Evolutionary conservation across 768 basidiomycete species (phyloP), one percentile per base, ranked within the genome.

Genomic region (Rhodotorula sphaerocarpa): DNA sequence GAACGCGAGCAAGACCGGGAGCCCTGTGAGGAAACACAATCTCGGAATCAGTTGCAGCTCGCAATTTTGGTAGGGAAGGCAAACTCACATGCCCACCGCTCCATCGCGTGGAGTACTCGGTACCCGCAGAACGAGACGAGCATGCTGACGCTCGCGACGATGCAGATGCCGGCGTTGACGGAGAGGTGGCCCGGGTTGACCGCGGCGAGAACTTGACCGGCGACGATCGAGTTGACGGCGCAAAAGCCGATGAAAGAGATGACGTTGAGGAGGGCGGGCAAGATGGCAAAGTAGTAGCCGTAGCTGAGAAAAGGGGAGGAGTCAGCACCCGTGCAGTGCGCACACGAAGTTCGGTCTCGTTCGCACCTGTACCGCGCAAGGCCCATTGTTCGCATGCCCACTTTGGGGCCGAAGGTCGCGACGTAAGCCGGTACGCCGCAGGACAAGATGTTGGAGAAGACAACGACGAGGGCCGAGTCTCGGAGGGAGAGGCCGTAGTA

Each of bases 361-460:
- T 12, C 20, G 80, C 80, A 82, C 82, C 67, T 82, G 71, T 82
- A 84, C 30, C 82, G 76, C 5, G 88, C 84, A 47, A 82, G 81
- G 28, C 87, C 82, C 86, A 91, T 88, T 70, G 90, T 85, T 25
- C 88, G 80, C 71, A 85, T 81, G 16, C 90, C 90, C 1, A 86
- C 77, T 72, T 83, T 84, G 0, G 88, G 86, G 16, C 88, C 87
- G 76, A 86, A 87, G 5, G 84, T 82, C n/a, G 82, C 75, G 61
- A 85, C 78, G 70, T 82, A 83, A 14, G 82, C 82, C 9, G 85
- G 84, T 28, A 84, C 75, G 2, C 76, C 58, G 64, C 79, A 81
- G 50, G 80, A 83, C 23, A 86, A 65, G 55, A 86, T 47, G 73
- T 85, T 85, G 78, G 85, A 83, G 72, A 85, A 83, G 57, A 86